A percentile compares a stretch with the other conserved stretches of the same genome.
Evolutionary conservation across 2,329 filamentous ascomycete species (phyloP).

Genomic region (Paecilomyces dactylethromorphus): DNA sequence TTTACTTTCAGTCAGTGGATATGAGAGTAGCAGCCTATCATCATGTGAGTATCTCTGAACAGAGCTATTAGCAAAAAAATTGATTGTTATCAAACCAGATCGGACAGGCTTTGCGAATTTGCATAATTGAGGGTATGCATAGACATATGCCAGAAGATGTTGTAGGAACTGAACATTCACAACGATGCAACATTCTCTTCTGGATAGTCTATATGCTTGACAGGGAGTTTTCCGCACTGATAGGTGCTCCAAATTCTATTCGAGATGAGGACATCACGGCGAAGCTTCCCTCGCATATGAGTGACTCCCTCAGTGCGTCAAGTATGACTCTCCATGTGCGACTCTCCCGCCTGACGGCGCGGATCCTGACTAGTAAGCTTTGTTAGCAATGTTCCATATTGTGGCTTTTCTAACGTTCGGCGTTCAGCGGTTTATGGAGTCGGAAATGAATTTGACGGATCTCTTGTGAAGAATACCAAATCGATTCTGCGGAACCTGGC

Average conservation of each 20-base stretch:
- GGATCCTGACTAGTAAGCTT: slow-evolving; percentile 17
- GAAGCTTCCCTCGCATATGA: slow-evolving; percentile 14
- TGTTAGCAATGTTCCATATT: not conserved
- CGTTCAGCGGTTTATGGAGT: slow-evolving; percentile 18
- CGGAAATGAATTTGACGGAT: slow-evolving; percentile 15
- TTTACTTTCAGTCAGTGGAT: slow-evolving; percentile 37
- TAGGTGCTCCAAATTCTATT: slow-evolving; percentile 21
- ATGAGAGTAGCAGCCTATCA: slow-evolving; percentile 35
- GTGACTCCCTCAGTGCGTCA: slow-evolving; percentile 13
- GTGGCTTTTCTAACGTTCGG: not conserved
- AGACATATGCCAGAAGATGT: slow-evolving; percentile 18
- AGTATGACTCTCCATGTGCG: slow-evolving; percentile 19
- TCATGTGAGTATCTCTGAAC: slow-evolving; percentile 21
- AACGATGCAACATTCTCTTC: slow-evolving; percentile 18
- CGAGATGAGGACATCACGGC: slow-evolving; percentile 22
- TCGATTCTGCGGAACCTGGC: slow-evolving; percentile 19
- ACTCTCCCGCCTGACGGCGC: slow-evolving; percentile 17
- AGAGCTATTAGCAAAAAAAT: not conserved
- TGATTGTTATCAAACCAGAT: slow-evolving; percentile 9
- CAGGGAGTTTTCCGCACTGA: slow-evolving; percentile 19
- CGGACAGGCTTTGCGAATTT: slow-evolving; percentile 20
- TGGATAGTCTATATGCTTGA: slow-evolving; percentile 24
- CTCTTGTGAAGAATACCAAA: slow-evolving; percentile 17
- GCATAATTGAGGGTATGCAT: slow-evolving; percentile 22
- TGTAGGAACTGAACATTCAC: slow-evolving; percentile 15